These are phyloP conservation scores for Metschnikowia similis DNA, from an alignment of 805 yeast genomes.

Conservation along the genomic window DNA sequence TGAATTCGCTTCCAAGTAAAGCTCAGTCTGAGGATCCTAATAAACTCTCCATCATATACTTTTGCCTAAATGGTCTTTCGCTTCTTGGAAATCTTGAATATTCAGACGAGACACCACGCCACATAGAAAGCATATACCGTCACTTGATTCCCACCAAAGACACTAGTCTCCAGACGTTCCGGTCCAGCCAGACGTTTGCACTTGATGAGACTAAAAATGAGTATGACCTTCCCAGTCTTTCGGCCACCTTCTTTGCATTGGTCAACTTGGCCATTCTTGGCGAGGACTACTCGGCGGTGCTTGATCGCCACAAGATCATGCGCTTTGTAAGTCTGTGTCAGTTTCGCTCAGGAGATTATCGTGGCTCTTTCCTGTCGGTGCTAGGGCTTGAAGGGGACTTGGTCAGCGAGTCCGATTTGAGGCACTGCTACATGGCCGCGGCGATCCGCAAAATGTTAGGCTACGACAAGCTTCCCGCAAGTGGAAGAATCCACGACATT, in stretches of 20 bases:
- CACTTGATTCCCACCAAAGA: slow-evolving; percentile 35
- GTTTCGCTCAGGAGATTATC: slow-evolving; percentile 22
- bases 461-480: slow-evolving; percentile 25
- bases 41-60: slow-evolving; percentile 64
- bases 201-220: slow-evolving; percentile 14
- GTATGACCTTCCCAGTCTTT: slow-evolving; percentile 62
- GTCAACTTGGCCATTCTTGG: slow-evolving; percentile 50
- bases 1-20: slow-evolving; percentile 50
- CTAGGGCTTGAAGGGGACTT: slow-evolving; percentile 19
- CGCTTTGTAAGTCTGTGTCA: slow-evolving; percentile 60
- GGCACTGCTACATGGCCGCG: slow-evolving; percentile 72
- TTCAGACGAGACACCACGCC: slow-evolving; percentile 15
- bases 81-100: slow-evolving; percentile 37
- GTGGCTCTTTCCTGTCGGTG: slow-evolving; percentile 36
- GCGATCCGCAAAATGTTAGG: slow-evolving; percentile 53
- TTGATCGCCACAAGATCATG: slow-evolving; percentile 48
- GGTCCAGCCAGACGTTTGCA: slow-evolving; percentile 52
- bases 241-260: slow-evolving; percentile 76
- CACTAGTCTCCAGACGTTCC: slow-evolving; percentile 43
- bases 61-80: slow-evolving; percentile 60
- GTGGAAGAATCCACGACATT: slow-evolving; percentile 33
- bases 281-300: slow-evolving; percentile 31
- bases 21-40: slow-evolving; percentile 66
- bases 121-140: slow-evolving; percentile 43
- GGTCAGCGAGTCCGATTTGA: slow-evolving; percentile 66